Conservation (phyloP, 2,329 filamentous ascomycete genomes). For the Ramichloridium luteum region DNA sequence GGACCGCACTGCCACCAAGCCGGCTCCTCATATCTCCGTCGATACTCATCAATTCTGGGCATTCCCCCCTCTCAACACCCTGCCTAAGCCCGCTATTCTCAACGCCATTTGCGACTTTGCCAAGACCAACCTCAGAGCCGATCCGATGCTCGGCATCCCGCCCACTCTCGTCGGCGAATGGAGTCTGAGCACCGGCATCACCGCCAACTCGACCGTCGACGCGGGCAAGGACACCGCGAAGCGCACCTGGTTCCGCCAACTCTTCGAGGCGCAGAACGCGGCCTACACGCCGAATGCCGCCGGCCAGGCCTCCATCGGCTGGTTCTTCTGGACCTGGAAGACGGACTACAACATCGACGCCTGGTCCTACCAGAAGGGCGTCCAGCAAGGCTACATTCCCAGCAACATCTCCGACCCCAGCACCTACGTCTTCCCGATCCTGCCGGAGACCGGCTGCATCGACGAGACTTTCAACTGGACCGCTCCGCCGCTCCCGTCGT, state of each 20-base stretch:
- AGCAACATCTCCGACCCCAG: conserved; percentile 10
- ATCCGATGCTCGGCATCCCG: conserved; percentile 7
- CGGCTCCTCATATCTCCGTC: conserved; percentile 8
- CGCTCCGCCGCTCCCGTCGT: conserved; percentile 5
- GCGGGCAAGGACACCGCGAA: conserved; percentile 7
- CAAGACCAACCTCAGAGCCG: conserved; percentile 3
- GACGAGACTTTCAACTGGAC: conserved; percentile 9
- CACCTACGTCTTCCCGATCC: conserved; percentile 13
- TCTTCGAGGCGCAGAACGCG: conserved; percentile 15
- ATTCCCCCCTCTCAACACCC: conserved; percentile 14
- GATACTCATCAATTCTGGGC: conserved; percentile 20
- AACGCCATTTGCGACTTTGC: conserved; percentile 11
- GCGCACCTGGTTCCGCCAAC: conserved; percentile 14
- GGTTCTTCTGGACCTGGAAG: conserved; percentile 18
- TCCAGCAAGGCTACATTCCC: conserved; percentile 13
- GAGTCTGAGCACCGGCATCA: conserved; percentile 13
- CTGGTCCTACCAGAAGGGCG: conserved; percentile 13
- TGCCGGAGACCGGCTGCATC: conserved; percentile 12
- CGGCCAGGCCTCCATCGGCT: conserved; percentile 10
- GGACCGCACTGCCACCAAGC: conserved; percentile 3
- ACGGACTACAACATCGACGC: conserved; percentile 16
- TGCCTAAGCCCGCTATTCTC: conserved; percentile 10
- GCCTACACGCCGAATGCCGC: conserved; percentile 9
- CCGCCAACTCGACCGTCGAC: conserved; percentile 6
- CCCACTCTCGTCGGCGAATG: conserved; percentile 14